Evolutionary conservation across 257 asterid species (phyloP).

Genomic region (Verbascum thapsus): DNA sequence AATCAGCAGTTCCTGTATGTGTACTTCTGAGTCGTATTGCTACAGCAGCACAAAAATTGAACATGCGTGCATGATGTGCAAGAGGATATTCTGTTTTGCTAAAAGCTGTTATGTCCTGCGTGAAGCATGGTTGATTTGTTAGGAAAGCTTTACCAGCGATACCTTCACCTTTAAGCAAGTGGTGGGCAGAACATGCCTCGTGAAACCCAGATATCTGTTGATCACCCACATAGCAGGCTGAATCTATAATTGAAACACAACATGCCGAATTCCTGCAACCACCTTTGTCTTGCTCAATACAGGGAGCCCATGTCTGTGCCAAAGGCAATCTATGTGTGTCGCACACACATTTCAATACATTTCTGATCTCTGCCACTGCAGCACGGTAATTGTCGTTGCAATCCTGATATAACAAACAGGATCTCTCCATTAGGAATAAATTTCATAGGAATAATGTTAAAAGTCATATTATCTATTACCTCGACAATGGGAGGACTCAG

Average conservation of each 20-base stretch:
- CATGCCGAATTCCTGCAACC: slow-evolving; percentile 63
- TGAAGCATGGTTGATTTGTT: slow-evolving; percentile 73
- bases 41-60: slow-evolving; percentile 56
- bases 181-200: slow-evolving; percentile 74
- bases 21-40: slow-evolving; percentile 80
- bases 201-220: slow-evolving; percentile 58
- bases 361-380: slow-evolving; percentile 57
- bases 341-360: slow-evolving; percentile 57
- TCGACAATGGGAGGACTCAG: slow-evolving; percentile 42
- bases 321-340: slow-evolving; percentile 62
- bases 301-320: slow-evolving; percentile 84
- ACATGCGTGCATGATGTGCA: slow-evolving; percentile 67
- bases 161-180: slow-evolving; percentile 85
- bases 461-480: slow-evolving; percentile 40
- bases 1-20: slow-evolving; percentile 59
- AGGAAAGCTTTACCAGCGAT: slow-evolving; percentile 72
- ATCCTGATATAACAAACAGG: slow-evolving; percentile 49
- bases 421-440: slow-evolving; percentile 22
- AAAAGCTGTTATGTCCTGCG: slow-evolving; percentile 60
- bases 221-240: slow-evolving; percentile 68
- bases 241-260: slow-evolving; percentile 71
- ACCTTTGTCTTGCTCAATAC: slow-evolving; percentile 63
- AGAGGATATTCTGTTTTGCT: slow-evolving; percentile 80
- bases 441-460: slow-evolving; percentile 15
- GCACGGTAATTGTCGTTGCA: slow-evolving; percentile 58